These are phyloP conservation scores for Stenogyne calaminthoides DNA, from an alignment of 305 asterid species.

Conservation along the genomic window DNA sequence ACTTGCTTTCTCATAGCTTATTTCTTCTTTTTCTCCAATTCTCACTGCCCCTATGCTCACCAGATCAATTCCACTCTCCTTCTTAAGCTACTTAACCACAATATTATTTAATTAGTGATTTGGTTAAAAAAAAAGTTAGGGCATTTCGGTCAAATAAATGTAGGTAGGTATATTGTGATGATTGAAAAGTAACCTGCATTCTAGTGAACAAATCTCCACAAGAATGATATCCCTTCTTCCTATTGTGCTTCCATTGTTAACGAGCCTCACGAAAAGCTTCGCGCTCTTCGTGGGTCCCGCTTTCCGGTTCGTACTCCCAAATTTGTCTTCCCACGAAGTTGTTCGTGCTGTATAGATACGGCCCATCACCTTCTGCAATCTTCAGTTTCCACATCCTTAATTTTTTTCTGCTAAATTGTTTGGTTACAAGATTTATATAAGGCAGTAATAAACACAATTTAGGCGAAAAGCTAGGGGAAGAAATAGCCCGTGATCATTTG, in stretches of 20 bases:
- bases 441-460: neutral
- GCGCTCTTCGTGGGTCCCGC: conserved; percentile 56
- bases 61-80: conserved; percentile 59
- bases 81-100: conserved; percentile 38
- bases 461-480: neutral
- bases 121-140: too few relatives aligned
- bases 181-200: conserved; percentile 47
- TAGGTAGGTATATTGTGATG: too few relatives aligned
- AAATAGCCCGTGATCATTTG: neutral
- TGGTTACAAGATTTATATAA: too few relatives aligned
- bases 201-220: conserved; percentile 57
- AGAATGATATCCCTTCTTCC: conserved; percentile 50
- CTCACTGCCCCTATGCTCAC: conserved; percentile 53
- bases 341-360: conserved; percentile 70
- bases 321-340: conserved; percentile 68
- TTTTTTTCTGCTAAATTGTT: neutral
- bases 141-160: too few relatives aligned
- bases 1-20: conserved; percentile 50
- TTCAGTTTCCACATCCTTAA: conserved; percentile 68
- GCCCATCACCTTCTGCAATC: conserved; percentile 62
- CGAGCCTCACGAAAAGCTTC: conserved; percentile 50
- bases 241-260: conserved; percentile 34
- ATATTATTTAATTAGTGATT: too few relatives aligned
- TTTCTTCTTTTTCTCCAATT: conserved; percentile 47
- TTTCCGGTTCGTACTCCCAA: conserved; percentile 66